Evolutionary conservation across 257 asterid genomes (phyloP), one percentile per base, ranked within the genome.

Genomic region (Jaltomata sinuosa): DNA sequence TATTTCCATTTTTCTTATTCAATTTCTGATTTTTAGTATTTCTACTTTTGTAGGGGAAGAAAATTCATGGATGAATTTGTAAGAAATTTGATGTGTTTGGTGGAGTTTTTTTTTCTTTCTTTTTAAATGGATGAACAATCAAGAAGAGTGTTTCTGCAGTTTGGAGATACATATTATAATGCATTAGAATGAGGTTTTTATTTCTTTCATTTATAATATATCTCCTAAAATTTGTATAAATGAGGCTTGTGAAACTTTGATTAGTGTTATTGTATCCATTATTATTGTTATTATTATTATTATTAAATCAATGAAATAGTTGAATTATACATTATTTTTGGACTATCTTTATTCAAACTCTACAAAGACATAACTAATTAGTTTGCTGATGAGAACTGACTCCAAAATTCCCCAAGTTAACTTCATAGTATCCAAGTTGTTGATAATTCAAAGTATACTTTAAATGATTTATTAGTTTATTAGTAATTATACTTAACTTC

Each of bases 41-140:
- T 47, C n/a, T 12, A 11, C 18, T 42, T 82, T 64, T 82, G 84
- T 64, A 82, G 84, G 79, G 62, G 84, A 19, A 82, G 65, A 82
- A 82, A 61, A 42, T 25, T 5, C 77, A 45, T 38, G 65, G 61
- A 47, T 76, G 61, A 76, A 76, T 76, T 47, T 76, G 19, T 22
- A 42, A 72, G 57, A 72, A 71, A 72, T 22, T 6, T 42, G 38
- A 45, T 42, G 42, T 27, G 25, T 68, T 34, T 32, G 49, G 16
- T 8, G 77, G 8, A 6, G 27, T 22, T 62, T 45, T 14, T 19
- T 40, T 27, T 25, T 62, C 9, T 14, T 19, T 40, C 16, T 25
- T 7, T 45, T 52, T 38, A 45, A 45, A 74, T 74, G 40, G 81
- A 45, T 74, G 38, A 36, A 42, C 68, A 54, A 80, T 80, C 7